Evolutionary conservation across 225 moss, liverwort and hornwort genomes (phyloP).

Genomic region (Polytrichum commune): DNA sequence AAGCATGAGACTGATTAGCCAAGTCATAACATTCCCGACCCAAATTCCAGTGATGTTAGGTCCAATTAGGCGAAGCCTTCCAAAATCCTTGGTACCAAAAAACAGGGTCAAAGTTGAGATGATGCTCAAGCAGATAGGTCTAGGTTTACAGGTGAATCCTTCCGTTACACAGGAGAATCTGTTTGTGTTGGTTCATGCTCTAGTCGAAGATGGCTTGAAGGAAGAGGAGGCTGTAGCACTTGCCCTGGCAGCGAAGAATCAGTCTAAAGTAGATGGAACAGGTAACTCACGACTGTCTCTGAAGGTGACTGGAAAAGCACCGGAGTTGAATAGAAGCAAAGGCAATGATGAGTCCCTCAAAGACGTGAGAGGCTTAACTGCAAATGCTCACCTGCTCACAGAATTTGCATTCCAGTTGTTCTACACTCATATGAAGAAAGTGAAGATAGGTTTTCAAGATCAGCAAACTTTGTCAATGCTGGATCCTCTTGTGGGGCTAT

Average conservation of each 20-base stretch:
- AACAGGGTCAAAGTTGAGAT: slow-evolving; percentile 74
- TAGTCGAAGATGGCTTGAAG: slow-evolving; percentile 82
- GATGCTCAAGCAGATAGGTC: slow-evolving; percentile 74
- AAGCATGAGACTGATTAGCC: slow-evolving; percentile 71
- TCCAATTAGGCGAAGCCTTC: slow-evolving; percentile 62
- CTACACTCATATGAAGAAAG: slow-evolving; percentile 71
- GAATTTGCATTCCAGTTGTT: slow-evolving; percentile 84
- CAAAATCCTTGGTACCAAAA: slow-evolving; percentile 58
- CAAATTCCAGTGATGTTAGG: slow-evolving; percentile 62
- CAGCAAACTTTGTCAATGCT: slow-evolving; percentile 71
- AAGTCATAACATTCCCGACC: slow-evolving; percentile 71
- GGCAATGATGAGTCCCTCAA: slow-evolving; percentile 19
- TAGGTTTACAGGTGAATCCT: slow-evolving; percentile 73
- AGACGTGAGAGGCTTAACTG: slow-evolving; percentile 27
- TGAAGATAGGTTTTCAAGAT: slow-evolving; percentile 66
- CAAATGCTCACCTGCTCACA: slow-evolving; percentile 74
- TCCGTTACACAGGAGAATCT: slow-evolving; percentile 67
- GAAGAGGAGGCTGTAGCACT: slow-evolving; percentile 53
- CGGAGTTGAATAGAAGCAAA: slow-evolving; percentile 44
- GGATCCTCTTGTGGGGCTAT: slow-evolving; percentile 68
- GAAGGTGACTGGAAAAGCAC: slow-evolving; percentile 39
- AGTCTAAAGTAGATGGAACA: slow-evolving; percentile 57
- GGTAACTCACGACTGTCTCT: slow-evolving; percentile 30
- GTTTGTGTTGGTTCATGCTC: slow-evolving; percentile 77
- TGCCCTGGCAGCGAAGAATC: slow-evolving; percentile 69